Percentiles rank a stretch among this genome's conserved stretches.
Evolutionary conservation across 805 yeast species (phyloP).

Genomic region (Candida pseudofarinosa): DNA sequence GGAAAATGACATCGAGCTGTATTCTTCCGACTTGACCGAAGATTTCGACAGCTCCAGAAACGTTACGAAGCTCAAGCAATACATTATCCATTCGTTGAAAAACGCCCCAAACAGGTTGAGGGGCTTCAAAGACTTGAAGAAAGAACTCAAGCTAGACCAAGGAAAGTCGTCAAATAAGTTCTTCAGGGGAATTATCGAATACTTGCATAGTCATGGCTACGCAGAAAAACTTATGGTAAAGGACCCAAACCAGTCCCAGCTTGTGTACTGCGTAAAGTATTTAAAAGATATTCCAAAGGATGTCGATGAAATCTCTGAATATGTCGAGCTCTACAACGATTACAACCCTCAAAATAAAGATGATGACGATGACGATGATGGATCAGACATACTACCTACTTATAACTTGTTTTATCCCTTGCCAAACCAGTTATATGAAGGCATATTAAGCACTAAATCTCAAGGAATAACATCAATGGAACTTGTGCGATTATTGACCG

Average conservation of each 20-base stretch:
- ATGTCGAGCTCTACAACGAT: slow-evolving; percentile 20
- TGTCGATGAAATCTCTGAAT: slow-evolving; percentile 40
- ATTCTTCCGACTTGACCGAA: slow-evolving; percentile 16
- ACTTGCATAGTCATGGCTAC: slow-evolving; percentile 41
- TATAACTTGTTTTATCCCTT: slow-evolving; percentile 59
- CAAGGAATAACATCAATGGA: slow-evolving; percentile 62
- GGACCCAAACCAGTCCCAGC: slow-evolving; percentile 20
- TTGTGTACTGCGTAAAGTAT: slow-evolving; percentile 38
- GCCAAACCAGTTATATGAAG: slow-evolving; percentile 57
- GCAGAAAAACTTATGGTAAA: slow-evolving; percentile 50
- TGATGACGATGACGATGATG: slow-evolving; percentile 17
- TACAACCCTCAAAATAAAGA: slow-evolving; percentile 14
- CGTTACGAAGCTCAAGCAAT: slow-evolving; percentile 23
- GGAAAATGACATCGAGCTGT: slow-evolving; percentile 20
- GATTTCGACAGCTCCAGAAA: slow-evolving; percentile 27
- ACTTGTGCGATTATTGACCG: slow-evolving; percentile 47
- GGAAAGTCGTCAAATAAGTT: slow-evolving; percentile 38
- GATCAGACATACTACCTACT: slow-evolving; percentile 18
- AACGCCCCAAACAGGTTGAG: slow-evolving; percentile 59
- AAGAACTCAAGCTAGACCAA: slow-evolving; percentile 51
- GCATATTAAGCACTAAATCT: slow-evolving; percentile 35
- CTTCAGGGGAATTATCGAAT: slow-evolving; percentile 45
- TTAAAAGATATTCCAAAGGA: slow-evolving; percentile 47
- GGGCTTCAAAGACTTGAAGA: slow-evolving; percentile 55
- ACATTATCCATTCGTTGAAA: slow-evolving; percentile 48